Base-by-base conservation (phyloP, 148 eudicot genomes). In the Cornus controversa region DNA sequence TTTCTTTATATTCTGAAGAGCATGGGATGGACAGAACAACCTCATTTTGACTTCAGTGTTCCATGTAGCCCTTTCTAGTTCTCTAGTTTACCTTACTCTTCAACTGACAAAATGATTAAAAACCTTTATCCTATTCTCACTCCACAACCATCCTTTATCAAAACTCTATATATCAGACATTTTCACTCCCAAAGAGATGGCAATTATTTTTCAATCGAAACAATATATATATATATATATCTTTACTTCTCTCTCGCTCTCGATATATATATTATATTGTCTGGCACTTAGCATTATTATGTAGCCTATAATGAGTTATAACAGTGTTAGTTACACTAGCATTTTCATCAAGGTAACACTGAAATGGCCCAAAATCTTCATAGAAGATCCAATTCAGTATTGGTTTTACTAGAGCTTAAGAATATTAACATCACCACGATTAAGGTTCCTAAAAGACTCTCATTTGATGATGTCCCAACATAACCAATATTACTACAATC, bases 401-500 rank as follows among this genome's bases (percentile, higher is more conserved):
- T 70, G 23, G 23, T 23, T 5, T 25, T 24, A 9, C 72, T 36
- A 37, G 47, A 37, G 25, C 16, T 47, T 60, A 7, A 20, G 3
- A 37, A 3, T 37, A 40, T 24, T 42, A 37, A 20, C 45, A 70
- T 22, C 47, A 68, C 37, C 47, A 68, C 37, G 1, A 69, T 40
- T 15, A 47, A 45, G 20, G n/a, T 45, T 66, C 71, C n/a, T 34
- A 50, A 9, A 68, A 75, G 34, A 50, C 8, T 57, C 14, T 57
- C 47, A 31, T n/a, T 57, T 22, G 50, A 24, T 22, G 50, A 24
- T 1, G 3, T 67, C 79, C 65, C 72, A 50, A 36, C 72, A 76
- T 47, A 68, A 47, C 23, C 71, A 68, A 25, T 31, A 9, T n/a
- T 70, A 11, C 11, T 10, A 69, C 29, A 40, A 31, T 76, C 79